phyloP scores from a whole-genome alignment of 371 early-diverging fungal species.

The Gilbertella persicaria region DNA sequence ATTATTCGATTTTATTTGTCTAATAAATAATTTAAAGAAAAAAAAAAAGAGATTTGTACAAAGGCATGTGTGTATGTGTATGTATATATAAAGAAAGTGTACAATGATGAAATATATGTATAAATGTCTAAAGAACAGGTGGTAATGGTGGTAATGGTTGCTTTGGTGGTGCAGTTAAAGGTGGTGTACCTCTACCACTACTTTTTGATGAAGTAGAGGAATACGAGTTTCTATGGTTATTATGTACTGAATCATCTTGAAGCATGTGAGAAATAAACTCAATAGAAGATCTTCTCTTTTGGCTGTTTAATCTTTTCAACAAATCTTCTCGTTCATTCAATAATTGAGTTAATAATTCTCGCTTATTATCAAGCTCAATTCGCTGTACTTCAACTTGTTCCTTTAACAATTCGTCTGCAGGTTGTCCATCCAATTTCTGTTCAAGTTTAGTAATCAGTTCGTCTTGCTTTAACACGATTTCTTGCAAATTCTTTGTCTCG shows the following conservation, averaged over 20 bases:
- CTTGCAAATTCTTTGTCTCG: constrained; percentile 23
- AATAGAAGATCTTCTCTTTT: constrained; percentile 33
- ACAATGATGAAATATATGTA: constrained; percentile 4
- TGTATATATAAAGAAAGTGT: not conserved
- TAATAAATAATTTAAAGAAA: no score
- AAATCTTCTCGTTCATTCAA: constrained; percentile 40
- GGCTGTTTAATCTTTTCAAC: constrained; percentile 18
- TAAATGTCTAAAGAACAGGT: not conserved
- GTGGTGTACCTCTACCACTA: constrained; percentile 16
- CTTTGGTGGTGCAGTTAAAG: constrained; percentile 27
- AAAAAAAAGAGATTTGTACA: no score
- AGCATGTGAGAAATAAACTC: constrained; percentile 32
- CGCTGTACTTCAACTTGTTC: constrained; percentile 42
- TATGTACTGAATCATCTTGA: not conserved
- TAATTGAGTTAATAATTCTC: constrained; percentile 34
- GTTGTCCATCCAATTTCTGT: constrained; percentile 9
- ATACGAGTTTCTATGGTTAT: not conserved
- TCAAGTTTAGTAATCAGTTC: constrained; percentile 40
- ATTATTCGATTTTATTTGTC: not conserved
- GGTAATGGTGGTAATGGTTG: constrained; percentile 30
- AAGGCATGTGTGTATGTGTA: not conserved
- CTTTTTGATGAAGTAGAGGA: constrained; percentile 14
- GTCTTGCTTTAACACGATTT: constrained; percentile 44
- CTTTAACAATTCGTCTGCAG: constrained; percentile 13
- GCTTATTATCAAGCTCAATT: constrained; percentile 40